Evolutionary conservation across 306 rosid species (phyloP).

Genomic region (Fragaria ananassa): DNA sequence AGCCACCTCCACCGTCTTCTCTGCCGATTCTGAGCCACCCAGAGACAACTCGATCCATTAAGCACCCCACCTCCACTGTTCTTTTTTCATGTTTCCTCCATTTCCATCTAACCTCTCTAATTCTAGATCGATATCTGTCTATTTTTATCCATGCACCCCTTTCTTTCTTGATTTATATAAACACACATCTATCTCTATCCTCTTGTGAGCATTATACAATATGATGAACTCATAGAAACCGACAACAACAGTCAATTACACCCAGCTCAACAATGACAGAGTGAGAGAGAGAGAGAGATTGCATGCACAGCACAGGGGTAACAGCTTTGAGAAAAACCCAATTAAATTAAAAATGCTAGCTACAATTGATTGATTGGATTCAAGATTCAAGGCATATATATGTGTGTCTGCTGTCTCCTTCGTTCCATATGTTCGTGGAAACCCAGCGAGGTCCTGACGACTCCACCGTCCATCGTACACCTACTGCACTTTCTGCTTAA

Average conservation of each 20-base stretch:
- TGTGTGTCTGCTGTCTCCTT: constrained; percentile 47
- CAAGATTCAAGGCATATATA: background rate
- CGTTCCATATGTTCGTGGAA: constrained; percentile 62
- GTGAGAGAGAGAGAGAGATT: background rate
- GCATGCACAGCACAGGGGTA: background rate
- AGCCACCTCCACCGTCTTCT: background rate
- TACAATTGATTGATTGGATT: constrained; percentile 3
- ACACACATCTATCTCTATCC: background rate
- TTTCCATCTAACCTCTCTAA: background rate
- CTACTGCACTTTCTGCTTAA: background rate
- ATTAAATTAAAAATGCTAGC: background rate
- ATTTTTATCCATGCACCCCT: background rate
- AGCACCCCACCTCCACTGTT: background rate
- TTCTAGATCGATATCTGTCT: background rate
- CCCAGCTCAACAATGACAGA: constrained; percentile 51
- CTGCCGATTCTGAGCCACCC: constrained; percentile 21
- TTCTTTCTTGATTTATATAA: background rate
- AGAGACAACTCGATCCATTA: background rate
- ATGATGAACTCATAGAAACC: background rate
- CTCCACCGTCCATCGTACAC: constrained; percentile 47
- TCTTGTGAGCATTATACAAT: background rate
- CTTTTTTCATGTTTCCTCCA: constrained; percentile 1
- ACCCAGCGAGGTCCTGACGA: constrained; percentile 31
- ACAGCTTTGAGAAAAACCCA: background rate
- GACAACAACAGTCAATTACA: constrained; percentile 38